These are phyloP conservation scores for Quercus ilex DNA, from an alignment of 306 rosid species.

Conservation along the genomic window DNA sequence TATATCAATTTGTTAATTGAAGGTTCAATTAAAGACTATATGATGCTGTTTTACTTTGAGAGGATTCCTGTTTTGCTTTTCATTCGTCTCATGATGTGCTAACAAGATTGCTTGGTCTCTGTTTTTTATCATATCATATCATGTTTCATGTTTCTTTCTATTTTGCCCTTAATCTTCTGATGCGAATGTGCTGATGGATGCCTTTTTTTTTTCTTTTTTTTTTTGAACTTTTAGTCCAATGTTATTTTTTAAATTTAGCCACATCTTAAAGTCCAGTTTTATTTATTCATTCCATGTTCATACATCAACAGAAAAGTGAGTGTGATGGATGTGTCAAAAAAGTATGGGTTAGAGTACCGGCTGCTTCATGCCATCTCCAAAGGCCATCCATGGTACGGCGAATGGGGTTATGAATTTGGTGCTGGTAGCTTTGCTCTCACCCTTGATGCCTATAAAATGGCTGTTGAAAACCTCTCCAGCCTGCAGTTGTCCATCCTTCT, in stretches of 20 bases:
- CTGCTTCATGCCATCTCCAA: slow-evolving; percentile 74
- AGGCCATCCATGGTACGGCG: slow-evolving; percentile 91
- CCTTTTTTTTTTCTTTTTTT: no score
- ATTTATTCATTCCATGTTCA: slow-evolving; percentile 2
- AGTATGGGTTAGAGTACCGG: slow-evolving; percentile 86
- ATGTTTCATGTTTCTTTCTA: neutral
- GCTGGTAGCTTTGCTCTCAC: slow-evolving; percentile 93
- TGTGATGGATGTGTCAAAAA: slow-evolving; percentile 97
- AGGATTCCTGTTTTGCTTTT: neutral
- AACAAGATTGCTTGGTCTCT: neutral
- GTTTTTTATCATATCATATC: neutral
- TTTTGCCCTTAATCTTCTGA: neutral
- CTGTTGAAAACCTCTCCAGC: slow-evolving; percentile 66
- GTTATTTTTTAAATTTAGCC: neutral
- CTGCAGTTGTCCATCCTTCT: slow-evolving; percentile 61
- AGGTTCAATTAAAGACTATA: neutral
- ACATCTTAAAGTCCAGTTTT: neutral
- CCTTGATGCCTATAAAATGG: slow-evolving; percentile 54
- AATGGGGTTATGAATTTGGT: slow-evolving; percentile 95
- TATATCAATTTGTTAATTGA: neutral
- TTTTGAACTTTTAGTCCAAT: neutral
- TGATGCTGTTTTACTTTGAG: neutral
- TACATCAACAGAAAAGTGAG: slow-evolving; percentile 65
- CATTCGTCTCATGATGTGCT: neutral
- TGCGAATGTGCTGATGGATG: neutral